Evolutionary conservation across 1,284 basidiomycete species (phyloP), one percentile per base, ranked within the genome.

Genomic region (Thelephora terrestris): DNA sequence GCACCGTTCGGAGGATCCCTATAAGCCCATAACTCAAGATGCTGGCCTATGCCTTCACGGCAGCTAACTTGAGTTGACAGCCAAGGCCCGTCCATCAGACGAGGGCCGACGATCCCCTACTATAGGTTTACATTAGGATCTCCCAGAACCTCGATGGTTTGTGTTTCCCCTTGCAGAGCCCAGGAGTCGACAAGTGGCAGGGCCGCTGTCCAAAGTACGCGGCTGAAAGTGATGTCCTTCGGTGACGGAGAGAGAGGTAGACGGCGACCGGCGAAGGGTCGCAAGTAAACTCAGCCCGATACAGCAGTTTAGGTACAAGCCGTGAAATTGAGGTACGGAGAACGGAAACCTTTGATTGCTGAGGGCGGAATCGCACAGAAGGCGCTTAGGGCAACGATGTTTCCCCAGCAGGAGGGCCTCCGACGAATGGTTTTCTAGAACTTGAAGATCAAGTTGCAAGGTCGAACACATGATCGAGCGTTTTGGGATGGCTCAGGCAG

Each of bases 41-140:
- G 16, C 10, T n/a, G 25, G 7, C 16, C 35, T 17, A 25, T 20
- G 4, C 6, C 6, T 47, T 9, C 7, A 46, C 6, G 17, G 4
- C 24, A 37, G 23, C 48, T 39, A 37, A 50, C n/a, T n/a, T 37
- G 21, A 71, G 29, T 78, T 68, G 51, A 81, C 82, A 91, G 68
- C 83, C 84, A 90, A 47, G 85, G 85, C n/a, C n/a, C n/a, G 62
- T 90, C 88, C 87, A 89, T 89, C 55, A 88, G 69, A 66, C 86
- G 81, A 10, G 71, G 65, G 1, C 81, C 82, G 55, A 64, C 7
- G 64, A 66, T 9, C 81, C 80, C n/a, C 69, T 63, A 16, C 74
- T 57, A 59, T 86, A 76, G 1, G 81, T 79, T 61, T 86, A 87
- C 85, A 89, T 86, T 2, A 85, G 85, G 51, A 87, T 73, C 62